A percentile compares a stretch with the other conserved stretches of the same genome.
Evolutionary conservation across 768 basidiomycete species (phyloP).

Genomic region (Tephrocybe sp.): DNA sequence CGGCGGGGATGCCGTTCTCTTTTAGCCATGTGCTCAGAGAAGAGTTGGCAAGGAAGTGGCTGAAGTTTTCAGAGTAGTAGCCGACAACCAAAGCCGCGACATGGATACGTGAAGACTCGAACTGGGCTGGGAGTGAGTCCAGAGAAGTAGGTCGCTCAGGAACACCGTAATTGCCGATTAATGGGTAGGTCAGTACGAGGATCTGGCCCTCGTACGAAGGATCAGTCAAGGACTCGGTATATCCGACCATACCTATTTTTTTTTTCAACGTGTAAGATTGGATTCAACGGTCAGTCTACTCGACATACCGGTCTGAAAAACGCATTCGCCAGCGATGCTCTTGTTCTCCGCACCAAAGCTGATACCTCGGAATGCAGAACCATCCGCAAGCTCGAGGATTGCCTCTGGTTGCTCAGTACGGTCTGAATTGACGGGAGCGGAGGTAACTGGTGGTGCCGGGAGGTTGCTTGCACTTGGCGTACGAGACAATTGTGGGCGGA

Average conservation of each 20-base stretch:
- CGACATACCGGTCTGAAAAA: constrained; percentile 93
- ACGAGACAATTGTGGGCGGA: constrained; percentile 44
- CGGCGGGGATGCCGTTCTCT: constrained; percentile 90
- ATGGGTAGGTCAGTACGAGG: constrained; percentile 93
- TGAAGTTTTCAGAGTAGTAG: constrained; percentile 91
- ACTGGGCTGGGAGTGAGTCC: constrained; percentile 65
- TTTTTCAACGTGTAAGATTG: constrained; percentile 8
- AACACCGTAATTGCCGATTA: constrained; percentile 97
- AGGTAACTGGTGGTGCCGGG: constrained; percentile 36
- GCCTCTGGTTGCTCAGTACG: constrained; percentile 44
- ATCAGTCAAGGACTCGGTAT: constrained; percentile 96
- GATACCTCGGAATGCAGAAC: constrained; percentile 82
- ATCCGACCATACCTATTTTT: constrained; percentile 92
- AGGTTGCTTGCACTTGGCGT: constrained; percentile 35
- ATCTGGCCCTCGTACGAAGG: constrained; percentile 99
- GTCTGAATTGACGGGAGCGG: constrained; percentile 28
- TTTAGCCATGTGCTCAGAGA: constrained; percentile 91
- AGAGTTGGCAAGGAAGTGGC: constrained; percentile 89
- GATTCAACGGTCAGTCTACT: constrained; percentile 1
- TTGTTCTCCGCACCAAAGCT: constrained; percentile 92
- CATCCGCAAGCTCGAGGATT: constrained; percentile 88
- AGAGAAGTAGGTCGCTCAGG: constrained; percentile 59
- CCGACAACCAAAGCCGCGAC: constrained; percentile 88
- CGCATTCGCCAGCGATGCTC: constrained; percentile 95
- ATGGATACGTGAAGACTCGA: constrained; percentile 95